These are phyloP conservation scores for Bruguiera gymnorhiza DNA, from an alignment of 345 rosid genomes.

Conservation along the genomic window DNA sequence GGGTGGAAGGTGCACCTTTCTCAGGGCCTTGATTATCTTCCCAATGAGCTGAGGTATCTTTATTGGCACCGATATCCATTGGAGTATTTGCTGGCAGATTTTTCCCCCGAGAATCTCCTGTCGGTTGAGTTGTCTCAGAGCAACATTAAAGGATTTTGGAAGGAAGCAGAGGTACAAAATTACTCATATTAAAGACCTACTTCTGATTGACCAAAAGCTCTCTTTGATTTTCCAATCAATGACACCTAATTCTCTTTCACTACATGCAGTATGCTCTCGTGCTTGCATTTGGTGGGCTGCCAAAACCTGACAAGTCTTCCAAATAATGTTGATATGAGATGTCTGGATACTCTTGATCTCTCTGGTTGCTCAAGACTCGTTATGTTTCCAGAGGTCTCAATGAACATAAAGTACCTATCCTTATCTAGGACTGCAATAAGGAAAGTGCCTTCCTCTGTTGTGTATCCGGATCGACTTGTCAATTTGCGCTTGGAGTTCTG, in stretches of 20 bases:
- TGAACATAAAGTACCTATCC: neutral
- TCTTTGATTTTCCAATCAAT: too few species aligned
- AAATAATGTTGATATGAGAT: neutral
- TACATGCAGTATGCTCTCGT: too few species aligned
- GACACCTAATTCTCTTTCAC: too few species aligned
- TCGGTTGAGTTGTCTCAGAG: neutral
- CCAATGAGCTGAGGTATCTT: conserved; percentile 4
- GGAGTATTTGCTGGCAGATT: conserved; percentile 1
- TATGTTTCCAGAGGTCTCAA: conserved; percentile 1
- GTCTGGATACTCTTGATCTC: conserved; percentile 10
- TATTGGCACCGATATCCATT: conserved; percentile 1
- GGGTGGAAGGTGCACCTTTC: neutral
- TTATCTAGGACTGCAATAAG: neutral
- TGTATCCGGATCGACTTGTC: too few species aligned
- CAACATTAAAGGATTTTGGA: neutral
- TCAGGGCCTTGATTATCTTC: conserved; percentile 1
- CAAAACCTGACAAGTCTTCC: conserved; percentile 7
- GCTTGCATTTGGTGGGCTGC: too few species aligned
- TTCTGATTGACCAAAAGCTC: too few species aligned
- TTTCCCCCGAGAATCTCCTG: neutral
- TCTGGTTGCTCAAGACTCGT: conserved; percentile 5
- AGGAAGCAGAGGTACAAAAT: neutral
- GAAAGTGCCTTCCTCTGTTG: too few species aligned
- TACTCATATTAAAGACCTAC: too few species aligned
- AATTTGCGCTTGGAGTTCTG: too few species aligned